Percentiles rank a stretch among this genome's conserved stretches.
phyloP scores from a whole-genome alignment of 2,329 filamentous ascomycete genomes.

The Xylaria polymorpha region DNA sequence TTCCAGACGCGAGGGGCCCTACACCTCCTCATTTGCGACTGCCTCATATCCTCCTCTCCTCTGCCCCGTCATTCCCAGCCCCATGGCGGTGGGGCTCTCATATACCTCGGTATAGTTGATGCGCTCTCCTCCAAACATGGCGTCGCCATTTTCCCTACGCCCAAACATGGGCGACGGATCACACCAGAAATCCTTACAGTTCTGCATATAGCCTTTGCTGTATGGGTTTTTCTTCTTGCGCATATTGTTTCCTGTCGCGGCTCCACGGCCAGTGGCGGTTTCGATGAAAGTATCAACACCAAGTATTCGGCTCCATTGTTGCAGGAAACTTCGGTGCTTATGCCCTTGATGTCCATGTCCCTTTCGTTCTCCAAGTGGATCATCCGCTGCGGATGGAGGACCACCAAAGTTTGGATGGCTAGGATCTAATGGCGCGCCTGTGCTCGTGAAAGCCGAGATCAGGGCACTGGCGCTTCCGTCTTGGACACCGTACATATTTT shows the following conservation, averaged over 20 bases:
- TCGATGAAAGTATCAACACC: conserved; percentile 95
- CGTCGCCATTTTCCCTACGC: conserved; percentile 76
- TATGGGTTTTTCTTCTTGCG: conserved; percentile 81
- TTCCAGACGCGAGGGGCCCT: conserved; percentile 9
- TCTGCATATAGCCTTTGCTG: conserved; percentile 82
- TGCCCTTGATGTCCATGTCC: conserved; percentile 57
- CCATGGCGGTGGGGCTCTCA: conserved; percentile 80
- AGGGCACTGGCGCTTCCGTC: conserved; percentile 66
- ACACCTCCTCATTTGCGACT: conserved; percentile 69
- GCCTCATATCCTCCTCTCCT: conserved; percentile 70
- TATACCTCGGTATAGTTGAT: conserved; percentile 93
- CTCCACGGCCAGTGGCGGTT: conserved; percentile 86
- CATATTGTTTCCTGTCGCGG: conserved; percentile 65
- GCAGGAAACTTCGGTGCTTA: conserved; percentile 73
- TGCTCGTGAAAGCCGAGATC: conserved; percentile 81
- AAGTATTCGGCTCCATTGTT: conserved; percentile 84
- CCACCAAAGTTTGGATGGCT: conserved; percentile 70
- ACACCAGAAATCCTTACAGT: conserved; percentile 97
- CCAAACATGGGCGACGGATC: conserved; percentile 87
- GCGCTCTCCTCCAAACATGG: conserved; percentile 78
- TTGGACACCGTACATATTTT: conserved; percentile 89
- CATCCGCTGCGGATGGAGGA: conserved; percentile 57
- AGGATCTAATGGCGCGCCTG: conserved; percentile 76
- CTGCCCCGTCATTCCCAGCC: conserved; percentile 57
- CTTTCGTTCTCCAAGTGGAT: conserved; percentile 53